Evolutionary conservation across 2,329 filamentous ascomycete genomes (phyloP), one percentile per base, ranked within the genome.

Genomic region (Microdochium nivale): DNA sequence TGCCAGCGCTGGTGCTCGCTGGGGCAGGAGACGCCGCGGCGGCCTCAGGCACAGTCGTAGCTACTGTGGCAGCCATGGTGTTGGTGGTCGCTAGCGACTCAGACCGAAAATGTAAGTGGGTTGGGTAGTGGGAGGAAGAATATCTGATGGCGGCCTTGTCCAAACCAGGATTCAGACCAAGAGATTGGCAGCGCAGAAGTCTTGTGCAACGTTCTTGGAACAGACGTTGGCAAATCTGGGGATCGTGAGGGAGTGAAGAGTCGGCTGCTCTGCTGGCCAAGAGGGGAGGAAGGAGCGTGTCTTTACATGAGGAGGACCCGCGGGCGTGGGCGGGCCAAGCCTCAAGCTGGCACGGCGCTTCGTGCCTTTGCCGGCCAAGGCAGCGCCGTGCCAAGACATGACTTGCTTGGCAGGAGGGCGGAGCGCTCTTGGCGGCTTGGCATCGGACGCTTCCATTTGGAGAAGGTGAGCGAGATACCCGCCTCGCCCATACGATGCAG

Each of bases 391-490:
- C 40, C 40, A 44, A 44, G 40, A 16, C 40, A 7, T 3, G 9
- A 3, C 3, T 7, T 7, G 21, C 40, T 44, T 44, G 40, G 40
- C 40, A 24, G 14, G 7, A 19, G 40, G 40, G 40, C 40, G 40
- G 40, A 44, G 40, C 23, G 14, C 40, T 10, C 40, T 44, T 44
- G 40, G 40, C 40, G 40, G 8, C 40, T 44, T 44, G 40, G 40
- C 40, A 24, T 7, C 9, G 14, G n/a, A 7, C n/a, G 10, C n/a
- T 7, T 7, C 19, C 19, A 19, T 44, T 40, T 44, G 40, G 40
- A 44, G 40, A 19, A n/a, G 5, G 19, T 19, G 24, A 47, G 49
- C 48, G 44, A 55, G 56, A 57, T 58, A 64, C 62, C 52, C 59
- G 13, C 55, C 49, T 48, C 51, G 25, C 40, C 2, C 46, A 55